phyloP scores from a whole-genome alignment of 1,284 basidiomycete genomes.

The Cutaneotrichosporon dermatis region DNA sequence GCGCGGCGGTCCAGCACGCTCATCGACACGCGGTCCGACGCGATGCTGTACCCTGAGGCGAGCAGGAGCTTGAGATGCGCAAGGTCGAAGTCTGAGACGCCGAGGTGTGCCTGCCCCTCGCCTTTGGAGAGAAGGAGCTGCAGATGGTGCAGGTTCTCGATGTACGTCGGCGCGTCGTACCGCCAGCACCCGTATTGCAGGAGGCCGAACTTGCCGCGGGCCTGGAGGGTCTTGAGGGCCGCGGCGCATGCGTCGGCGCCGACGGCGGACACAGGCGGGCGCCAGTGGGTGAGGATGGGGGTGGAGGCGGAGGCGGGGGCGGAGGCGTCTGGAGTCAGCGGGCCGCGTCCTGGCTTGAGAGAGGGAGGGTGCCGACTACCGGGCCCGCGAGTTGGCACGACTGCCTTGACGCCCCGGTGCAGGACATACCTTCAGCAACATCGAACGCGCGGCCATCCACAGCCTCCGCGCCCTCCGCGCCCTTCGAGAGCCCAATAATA shows the following conservation, averaged over 20 bases:
- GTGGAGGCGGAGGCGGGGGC: too few species aligned
- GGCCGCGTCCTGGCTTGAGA: too few species aligned
- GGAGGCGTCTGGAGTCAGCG: too few species aligned
- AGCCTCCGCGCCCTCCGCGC: too few species aligned
- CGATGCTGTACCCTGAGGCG: constrained; percentile 13
- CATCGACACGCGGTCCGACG: constrained; percentile 16
- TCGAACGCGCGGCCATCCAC: too few species aligned
- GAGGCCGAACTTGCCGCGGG: background rate
- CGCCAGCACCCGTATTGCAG: constrained; percentile 1
- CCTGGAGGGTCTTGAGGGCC: background rate
- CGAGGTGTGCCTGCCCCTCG: constrained; percentile 5
- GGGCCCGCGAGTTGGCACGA: too few species aligned
- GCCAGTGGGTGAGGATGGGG: too few species aligned
- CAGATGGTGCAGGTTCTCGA: constrained; percentile 6
- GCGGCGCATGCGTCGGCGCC: background rate
- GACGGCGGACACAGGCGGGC: too few species aligned
- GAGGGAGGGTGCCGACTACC: too few species aligned
- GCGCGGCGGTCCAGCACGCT: constrained; percentile 20
- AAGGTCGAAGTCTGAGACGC: constrained; percentile 22
- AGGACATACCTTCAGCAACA: too few species aligned
- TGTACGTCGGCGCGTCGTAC: background rate
- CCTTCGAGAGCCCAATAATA: too few species aligned
- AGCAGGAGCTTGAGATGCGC: constrained; percentile 21
- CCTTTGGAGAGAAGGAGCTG: background rate
- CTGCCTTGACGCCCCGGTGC: too few species aligned